Conservation (phyloP, 2,329 filamentous ascomycete genomes). For the Neofusicoccum cordaticola region DNA sequence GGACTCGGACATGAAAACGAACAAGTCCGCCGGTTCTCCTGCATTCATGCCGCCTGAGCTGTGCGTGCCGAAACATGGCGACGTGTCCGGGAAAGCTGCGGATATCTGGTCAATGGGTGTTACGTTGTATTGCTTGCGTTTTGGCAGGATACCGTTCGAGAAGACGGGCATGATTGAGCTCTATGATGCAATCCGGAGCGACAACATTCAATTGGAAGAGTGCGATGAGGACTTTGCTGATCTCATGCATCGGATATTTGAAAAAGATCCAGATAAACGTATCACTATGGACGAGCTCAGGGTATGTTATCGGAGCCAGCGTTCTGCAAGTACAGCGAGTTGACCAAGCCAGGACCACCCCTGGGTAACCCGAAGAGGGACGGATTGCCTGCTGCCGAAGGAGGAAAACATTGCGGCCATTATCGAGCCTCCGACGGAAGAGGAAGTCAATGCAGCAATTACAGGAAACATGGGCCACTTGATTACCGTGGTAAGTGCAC, state of each 20-base stretch:
- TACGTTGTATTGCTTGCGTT: conserved; percentile 87
- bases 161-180: conserved; percentile 76
- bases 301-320: conserved; percentile 51
- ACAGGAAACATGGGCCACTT: conserved; percentile 86
- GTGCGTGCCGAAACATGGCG: conserved; percentile 79
- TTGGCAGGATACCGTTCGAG: conserved; percentile 85
- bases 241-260: conserved; percentile 69
- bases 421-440: conserved; percentile 79
- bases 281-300: conserved; percentile 81
- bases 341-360: conserved; percentile 66
- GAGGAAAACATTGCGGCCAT: conserved; percentile 84
- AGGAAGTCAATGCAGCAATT: conserved; percentile 87
- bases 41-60: conserved; percentile 93
- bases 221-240: conserved; percentile 69
- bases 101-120: conserved; percentile 99
- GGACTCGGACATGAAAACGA: conserved; percentile 78
- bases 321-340: not conserved
- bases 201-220: conserved; percentile 60
- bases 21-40: conserved; percentile 90
- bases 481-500: conserved; percentile 66
- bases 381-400: conserved; percentile 72
- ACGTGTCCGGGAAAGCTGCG: conserved; percentile 82
- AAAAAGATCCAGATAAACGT: conserved; percentile 80
- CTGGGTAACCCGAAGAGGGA: conserved; percentile 83
- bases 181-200: conserved; percentile 80